Evolutionary conservation across 495 filamentous ascomycete genomes (phyloP).

Genomic region (Xylaria longipes): DNA sequence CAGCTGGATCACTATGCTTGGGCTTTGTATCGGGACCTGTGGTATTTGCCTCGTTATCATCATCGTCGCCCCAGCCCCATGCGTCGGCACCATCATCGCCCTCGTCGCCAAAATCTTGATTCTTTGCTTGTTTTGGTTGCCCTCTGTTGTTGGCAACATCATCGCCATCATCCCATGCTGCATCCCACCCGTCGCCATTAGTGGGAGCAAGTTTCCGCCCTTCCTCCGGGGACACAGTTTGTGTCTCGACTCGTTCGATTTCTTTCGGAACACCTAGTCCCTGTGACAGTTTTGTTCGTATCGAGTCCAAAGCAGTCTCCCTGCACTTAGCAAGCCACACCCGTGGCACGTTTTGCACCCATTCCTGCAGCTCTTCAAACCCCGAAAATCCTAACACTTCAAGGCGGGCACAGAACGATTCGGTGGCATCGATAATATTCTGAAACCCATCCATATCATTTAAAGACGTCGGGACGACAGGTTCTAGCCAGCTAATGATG

Average conservation of each 20-base stretch:
- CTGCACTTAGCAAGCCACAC: conserved; percentile 88
- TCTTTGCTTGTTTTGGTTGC: conserved; percentile 37
- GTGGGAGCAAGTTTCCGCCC: conserved; percentile 60
- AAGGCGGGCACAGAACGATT: conserved; percentile 67
- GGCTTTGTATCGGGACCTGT: conserved; percentile 25
- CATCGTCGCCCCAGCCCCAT: conserved; percentile 44
- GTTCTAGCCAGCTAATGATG: conserved; percentile 74
- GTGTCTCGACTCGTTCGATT: conserved; percentile 86
- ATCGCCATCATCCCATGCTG: conserved; percentile 78
- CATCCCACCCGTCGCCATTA: conserved; percentile 54
- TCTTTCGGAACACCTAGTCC: conserved; percentile 67
- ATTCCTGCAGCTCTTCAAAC: conserved; percentile 72
- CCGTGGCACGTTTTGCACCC: conserved; percentile 77
- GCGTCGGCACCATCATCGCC: conserved; percentile 39
- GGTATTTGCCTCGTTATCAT: conserved; percentile 24
- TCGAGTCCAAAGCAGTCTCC: conserved; percentile 74
- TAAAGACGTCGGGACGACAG: conserved; percentile 74
- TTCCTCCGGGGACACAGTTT: conserved; percentile 73
- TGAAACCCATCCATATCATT: conserved; percentile 73
- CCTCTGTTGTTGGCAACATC: conserved; percentile 45
- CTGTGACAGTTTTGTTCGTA: conserved; percentile 69
- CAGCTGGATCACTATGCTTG: conserved; percentile 22
- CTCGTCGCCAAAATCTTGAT: conserved; percentile 33
- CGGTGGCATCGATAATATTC: conserved; percentile 62
- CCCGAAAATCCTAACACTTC: conserved; percentile 70